Base-by-base conservation (phyloP, 2,329 filamentous ascomycete genomes). In the Alternaria sp. region DNA sequence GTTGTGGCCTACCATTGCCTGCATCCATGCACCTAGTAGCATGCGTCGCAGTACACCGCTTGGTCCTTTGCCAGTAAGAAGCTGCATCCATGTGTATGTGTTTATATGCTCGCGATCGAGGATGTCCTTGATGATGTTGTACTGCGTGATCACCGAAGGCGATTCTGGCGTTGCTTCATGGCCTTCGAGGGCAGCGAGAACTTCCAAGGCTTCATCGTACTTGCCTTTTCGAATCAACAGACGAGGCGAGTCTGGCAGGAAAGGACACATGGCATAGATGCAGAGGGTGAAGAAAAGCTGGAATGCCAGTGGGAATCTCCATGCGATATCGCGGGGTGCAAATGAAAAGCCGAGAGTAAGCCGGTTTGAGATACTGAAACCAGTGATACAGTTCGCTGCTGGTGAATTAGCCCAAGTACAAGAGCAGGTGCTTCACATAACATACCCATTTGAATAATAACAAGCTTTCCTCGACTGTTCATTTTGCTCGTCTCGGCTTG, bases 231-330 rank as follows among this genome's bases (percentile, higher is more conserved):
- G 77, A 21, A 86, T 81, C 29, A 86, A 74, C 0, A 83, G 80
- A 46, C 85, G 71, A 3, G 83, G 61, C 66, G 74, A 71, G 75
- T 80, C 66, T 51, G 78, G 76, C 62, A 62, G 75, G 67, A 71
- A 77, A 31, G 83, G 83, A 37, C 77, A 60, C 72, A 79, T 67
- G 83, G 85, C 31, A 82, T 72, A 85, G 3, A 88, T 77, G 59
- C 82, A 80, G 0, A 86, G 84, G 0, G 84, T 85, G 60, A 88
- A 85, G 51, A 88, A 79, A 0, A 85, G 83, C 0, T 85, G 83
- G 2, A 86, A 67, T 0, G 84, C 82, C 1, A 84, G 85, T 0
- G 86, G 83, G n/a, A 88, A 75, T 2, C 75, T 67, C 74, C 74
- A 77, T 44, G 73, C 69, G 11, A 77, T 66, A 31, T 73, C 71